Evolutionary conservation across 176 grass and related monocot genomes (phyloP), one percentile per base, ranked within the genome.

Genomic region (Tillandsia fasciculata): DNA sequence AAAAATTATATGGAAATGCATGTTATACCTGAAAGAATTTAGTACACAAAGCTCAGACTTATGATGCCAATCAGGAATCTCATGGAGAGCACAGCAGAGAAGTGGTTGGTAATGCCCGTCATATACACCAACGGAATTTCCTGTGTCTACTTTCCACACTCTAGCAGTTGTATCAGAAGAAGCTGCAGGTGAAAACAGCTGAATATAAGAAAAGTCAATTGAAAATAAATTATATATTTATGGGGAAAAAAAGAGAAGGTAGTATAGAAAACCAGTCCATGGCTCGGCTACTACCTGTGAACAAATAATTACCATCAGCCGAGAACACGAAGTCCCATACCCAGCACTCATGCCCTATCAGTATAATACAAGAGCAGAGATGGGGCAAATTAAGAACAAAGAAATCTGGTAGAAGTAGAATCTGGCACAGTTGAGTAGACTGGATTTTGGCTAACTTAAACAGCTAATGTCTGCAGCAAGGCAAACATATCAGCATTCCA

Each of bases 311-410:
- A 12, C 89, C 89, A 10, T 99, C 94, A 1, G 90, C 86, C 0
- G 94, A 99, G 82, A 99, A 99, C 48, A 93, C 94, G 23, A 89
- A 92, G 72, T 99, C 94, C 89, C 84, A 93, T 6, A 99, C 94
- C 89, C 94, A 90, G 7, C 80, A 84, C 26, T 99, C 89, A 77
- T 97, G 94, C 63, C 89, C 94, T 88, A 69, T 42, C 33, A 26
- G 11, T 61, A 61, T 15, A 9, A 2, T 15, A 9, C 2, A 20
- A 18, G 17, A 18, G 22, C 7, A 0, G 22, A 0, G 22, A 18
- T 18, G 33, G n/a, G 33, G 33, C 33, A 42, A 42, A 42, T 6
- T 42, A 42, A 42, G 33, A 42, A 42, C 33, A 42, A 7, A 42
- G 33, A 42, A 42, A 42, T 42, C 33, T 42, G 33, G 7, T 42